Conservation (phyloP, 2,329 filamentous ascomycete species). For the Verruconis gallopava region DNA sequence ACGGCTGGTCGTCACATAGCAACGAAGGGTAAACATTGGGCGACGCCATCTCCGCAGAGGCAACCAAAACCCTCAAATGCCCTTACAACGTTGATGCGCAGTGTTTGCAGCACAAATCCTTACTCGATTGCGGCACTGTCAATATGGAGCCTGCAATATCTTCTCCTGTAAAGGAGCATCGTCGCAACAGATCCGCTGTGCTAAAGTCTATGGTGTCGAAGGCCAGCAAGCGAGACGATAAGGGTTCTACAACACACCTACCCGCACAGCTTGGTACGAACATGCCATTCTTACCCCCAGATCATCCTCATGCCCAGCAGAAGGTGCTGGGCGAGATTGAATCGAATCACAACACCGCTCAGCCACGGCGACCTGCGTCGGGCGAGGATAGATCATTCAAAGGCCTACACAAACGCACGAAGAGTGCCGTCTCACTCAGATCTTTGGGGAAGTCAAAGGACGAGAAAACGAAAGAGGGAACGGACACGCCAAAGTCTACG, state of each 20-base stretch:
- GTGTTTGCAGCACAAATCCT: too few species aligned
- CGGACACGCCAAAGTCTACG: conserved; percentile 19
- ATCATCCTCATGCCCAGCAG: conserved; percentile 33
- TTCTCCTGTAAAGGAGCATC: conserved; percentile 16
- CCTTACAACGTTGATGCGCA: too few species aligned
- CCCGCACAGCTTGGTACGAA: conserved; percentile 10
- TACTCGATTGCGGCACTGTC: too few species aligned
- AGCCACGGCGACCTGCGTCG: conserved; percentile 26
- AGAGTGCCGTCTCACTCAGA: conserved; percentile 40
- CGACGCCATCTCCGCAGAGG: too few species aligned
- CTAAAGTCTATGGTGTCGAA: conserved; percentile 43
- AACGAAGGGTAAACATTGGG: too few species aligned
- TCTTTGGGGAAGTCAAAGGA: conserved; percentile 36
- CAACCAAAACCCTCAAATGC: too few species aligned
- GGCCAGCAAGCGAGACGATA: conserved; percentile 31
- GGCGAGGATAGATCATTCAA: conserved; percentile 21
- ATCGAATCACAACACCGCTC: conserved; percentile 24
- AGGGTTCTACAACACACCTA: conserved; percentile 19
- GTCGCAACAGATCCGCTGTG: conserved; percentile 31
- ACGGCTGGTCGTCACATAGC: too few species aligned
- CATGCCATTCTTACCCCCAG: conserved; percentile 33
- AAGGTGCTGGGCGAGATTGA: conserved; percentile 19
- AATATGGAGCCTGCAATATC: neutral
- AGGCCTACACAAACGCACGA: conserved; percentile 40
- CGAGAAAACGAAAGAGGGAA: conserved; percentile 20